Conservation (phyloP, 495 filamentous ascomycete species). For the Neurospora hispaniola region DNA sequence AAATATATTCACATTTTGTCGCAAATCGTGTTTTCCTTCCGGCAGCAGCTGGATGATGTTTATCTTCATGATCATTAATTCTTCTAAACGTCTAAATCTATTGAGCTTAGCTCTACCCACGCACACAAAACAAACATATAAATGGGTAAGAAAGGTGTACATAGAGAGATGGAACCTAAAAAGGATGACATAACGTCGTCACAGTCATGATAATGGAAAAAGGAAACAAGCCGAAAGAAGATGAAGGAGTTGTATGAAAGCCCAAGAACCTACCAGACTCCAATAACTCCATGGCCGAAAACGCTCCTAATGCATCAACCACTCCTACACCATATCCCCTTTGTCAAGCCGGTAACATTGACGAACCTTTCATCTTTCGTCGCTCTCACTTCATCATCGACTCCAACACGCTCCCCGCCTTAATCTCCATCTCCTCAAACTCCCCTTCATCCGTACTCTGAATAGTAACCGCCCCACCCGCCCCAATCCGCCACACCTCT, state of each 20-base stretch:
- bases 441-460: not conserved
- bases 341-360: not conserved
- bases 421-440: not conserved
- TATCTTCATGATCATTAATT: not conserved
- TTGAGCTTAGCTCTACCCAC: not conserved
- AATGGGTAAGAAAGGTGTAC: not conserved
- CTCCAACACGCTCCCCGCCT: not conserved
- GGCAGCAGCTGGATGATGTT: too few species aligned
- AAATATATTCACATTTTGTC: too few species aligned
- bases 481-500: not conserved
- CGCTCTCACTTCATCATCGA: not conserved
- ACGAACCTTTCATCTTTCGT: not conserved
- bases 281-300: not conserved
- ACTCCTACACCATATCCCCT: not conserved
- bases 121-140: not conserved
- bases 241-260: not conserved
- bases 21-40: too few species aligned
- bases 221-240: not conserved
- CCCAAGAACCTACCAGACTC: not conserved
- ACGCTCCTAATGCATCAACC: not conserved
- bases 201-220: not conserved
- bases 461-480: not conserved
- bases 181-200: not conserved
- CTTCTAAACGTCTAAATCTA: not conserved
- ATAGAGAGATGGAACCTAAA: not conserved